phyloP scores from a whole-genome alignment of 805 yeast species.

The Zygotorulaspora danielsina region DNA sequence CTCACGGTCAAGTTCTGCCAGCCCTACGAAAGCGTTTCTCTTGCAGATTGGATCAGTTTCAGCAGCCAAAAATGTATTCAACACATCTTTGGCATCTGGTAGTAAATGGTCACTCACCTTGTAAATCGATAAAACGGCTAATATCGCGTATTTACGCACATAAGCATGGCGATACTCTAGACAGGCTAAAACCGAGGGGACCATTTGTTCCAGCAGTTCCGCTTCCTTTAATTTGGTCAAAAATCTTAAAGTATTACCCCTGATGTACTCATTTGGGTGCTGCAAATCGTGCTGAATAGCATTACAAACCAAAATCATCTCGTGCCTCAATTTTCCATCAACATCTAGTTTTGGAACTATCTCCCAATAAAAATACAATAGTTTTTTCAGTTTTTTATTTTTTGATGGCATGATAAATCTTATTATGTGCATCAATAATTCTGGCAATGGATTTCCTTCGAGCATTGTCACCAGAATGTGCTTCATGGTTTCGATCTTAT shows the following conservation, averaged over 20 bases:
- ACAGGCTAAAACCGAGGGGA: constrained; percentile 87
- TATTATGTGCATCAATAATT: constrained; percentile 91
- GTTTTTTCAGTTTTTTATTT: constrained; percentile 84
- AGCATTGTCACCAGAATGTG: constrained; percentile 79
- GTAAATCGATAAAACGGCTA: constrained; percentile 80
- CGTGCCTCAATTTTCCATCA: constrained; percentile 91
- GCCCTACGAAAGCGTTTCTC: constrained; percentile 89
- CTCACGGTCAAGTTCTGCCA: constrained; percentile 77
- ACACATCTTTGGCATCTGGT: constrained; percentile 92
- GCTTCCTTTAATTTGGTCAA: constrained; percentile 87
- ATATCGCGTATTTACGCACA: constrained; percentile 94
- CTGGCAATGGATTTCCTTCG: constrained; percentile 90
- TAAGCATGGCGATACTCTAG: constrained; percentile 96
- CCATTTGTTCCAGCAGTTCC: constrained; percentile 90
- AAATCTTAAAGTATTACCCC: constrained; percentile 93
- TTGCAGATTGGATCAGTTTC: constrained; percentile 93
- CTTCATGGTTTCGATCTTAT: constrained; percentile 86
- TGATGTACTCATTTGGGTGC: constrained; percentile 94
- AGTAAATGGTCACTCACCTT: constrained; percentile 78
- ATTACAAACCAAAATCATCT: constrained; percentile 97
- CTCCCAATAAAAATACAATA: constrained; percentile 95
- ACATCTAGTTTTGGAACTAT: constrained; percentile 87
- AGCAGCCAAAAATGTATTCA: constrained; percentile 63
- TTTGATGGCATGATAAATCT: constrained; percentile 96
- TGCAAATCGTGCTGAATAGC: constrained; percentile 96